phyloP scores from a whole-genome alignment of 192 early-diverging fungal species.

The Umbelopsis ramanniana region DNA sequence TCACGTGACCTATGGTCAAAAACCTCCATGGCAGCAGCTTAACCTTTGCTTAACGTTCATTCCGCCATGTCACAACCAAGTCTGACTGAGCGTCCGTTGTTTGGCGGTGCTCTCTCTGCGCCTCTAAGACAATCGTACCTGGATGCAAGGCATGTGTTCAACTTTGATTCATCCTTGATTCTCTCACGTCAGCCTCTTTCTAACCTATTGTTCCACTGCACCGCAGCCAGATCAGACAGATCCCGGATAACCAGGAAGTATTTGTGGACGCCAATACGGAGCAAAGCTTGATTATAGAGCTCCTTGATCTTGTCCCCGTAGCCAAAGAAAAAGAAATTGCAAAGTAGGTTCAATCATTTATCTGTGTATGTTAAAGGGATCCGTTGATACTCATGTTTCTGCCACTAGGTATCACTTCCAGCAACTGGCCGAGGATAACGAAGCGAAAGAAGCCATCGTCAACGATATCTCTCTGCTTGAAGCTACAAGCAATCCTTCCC shows the following conservation, averaged over 20 bases:
- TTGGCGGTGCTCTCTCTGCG: constrained; percentile 35
- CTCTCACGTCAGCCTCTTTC: background rate
- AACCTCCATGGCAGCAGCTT: background rate
- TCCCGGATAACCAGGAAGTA: constrained; percentile 94
- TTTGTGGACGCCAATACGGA: constrained; percentile 73
- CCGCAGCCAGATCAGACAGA: constrained; percentile 73
- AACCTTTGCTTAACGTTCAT: background rate
- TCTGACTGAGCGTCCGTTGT: constrained; percentile 24
- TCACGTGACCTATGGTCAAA: background rate
- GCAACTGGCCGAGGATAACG: constrained; percentile 80
- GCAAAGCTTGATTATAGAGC: constrained; percentile 86
- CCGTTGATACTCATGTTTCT: too few relatives aligned
- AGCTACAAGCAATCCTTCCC: constrained; percentile 43
- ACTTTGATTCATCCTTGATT: background rate
- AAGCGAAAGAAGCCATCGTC: constrained; percentile 55
- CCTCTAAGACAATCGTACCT: constrained; percentile 25
- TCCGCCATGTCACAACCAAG: background rate
- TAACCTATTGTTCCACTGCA: background rate
- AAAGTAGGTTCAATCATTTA: constrained; percentile 43
- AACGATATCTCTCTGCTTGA: constrained; percentile 43
- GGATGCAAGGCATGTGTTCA: constrained; percentile 32
- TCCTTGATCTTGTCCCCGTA: constrained; percentile 71
- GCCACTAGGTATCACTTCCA: constrained; percentile 72
- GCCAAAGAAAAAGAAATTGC: constrained; percentile 51
- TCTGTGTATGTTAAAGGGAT: too few relatives aligned